Evolutionary conservation across 768 basidiomycete species (phyloP).

Genomic region (Strobilomyces dryophilus): DNA sequence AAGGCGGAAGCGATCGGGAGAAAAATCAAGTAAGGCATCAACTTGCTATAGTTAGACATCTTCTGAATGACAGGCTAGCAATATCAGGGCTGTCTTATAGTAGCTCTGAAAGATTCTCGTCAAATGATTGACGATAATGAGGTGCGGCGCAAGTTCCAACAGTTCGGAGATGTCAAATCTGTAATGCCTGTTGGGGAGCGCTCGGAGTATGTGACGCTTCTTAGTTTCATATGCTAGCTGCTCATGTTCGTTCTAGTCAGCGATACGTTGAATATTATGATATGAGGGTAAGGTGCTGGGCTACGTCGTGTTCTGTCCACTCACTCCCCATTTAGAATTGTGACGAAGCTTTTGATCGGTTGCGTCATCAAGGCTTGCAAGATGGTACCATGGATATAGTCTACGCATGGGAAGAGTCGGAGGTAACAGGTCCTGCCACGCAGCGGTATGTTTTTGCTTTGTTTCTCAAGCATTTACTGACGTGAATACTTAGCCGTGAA

Average conservation of each 20-base stretch:
- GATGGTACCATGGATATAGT: slow-evolving; percentile 88
- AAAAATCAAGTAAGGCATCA: slow-evolving; percentile 71
- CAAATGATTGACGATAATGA: slow-evolving; percentile 80
- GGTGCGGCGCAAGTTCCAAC: slow-evolving; percentile 79
- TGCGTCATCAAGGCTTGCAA: slow-evolving; percentile 73
- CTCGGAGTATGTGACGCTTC: slow-evolving; percentile 43
- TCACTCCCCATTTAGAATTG: slow-evolving; percentile 51
- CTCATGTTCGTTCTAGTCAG: slow-evolving; percentile 48
- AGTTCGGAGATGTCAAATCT: slow-evolving; percentile 87
- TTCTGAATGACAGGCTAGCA: slow-evolving; percentile 39
- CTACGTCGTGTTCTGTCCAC: background rate
- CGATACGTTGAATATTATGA: slow-evolving; percentile 95
- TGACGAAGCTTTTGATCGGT: slow-evolving; percentile 72
- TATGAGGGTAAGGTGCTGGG: slow-evolving; percentile 53
- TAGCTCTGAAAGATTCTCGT: slow-evolving; percentile 69
- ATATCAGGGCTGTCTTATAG: slow-evolving; percentile 80
- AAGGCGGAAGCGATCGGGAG: slow-evolving; percentile 54
- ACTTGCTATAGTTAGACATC: background rate
- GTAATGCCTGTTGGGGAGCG: slow-evolving; percentile 65
- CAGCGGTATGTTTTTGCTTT: slow-evolving; percentile 31
- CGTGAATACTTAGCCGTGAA: slow-evolving; percentile 22
- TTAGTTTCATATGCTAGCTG: background rate
- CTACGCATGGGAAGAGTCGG: slow-evolving; percentile 78
- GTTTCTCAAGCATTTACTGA: slow-evolving; percentile 6
- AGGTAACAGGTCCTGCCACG: slow-evolving; percentile 45